phyloP scores from a whole-genome alignment of 2,329 filamentous ascomycete genomes.

The Alternaria gansuensis region DNA sequence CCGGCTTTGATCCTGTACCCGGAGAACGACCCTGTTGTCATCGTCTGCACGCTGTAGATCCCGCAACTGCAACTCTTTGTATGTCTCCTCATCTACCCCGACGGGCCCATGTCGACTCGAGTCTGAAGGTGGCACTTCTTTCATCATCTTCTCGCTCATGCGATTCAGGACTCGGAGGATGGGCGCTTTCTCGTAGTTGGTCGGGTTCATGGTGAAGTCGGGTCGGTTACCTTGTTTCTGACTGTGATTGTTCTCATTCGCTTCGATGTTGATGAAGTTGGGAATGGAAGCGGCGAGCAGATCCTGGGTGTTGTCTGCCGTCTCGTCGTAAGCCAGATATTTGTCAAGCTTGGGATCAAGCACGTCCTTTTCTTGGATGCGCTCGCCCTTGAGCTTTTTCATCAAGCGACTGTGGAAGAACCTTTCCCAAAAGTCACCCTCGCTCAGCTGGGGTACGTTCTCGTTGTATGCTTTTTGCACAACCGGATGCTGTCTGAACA shows the following conservation, averaged over 20 bases:
- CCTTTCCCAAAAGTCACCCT: slow-evolving; percentile 87
- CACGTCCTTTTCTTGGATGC: slow-evolving; percentile 78
- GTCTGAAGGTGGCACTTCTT: slow-evolving; percentile 82
- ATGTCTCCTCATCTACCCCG: slow-evolving; percentile 76
- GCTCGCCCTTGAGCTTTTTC: slow-evolving; percentile 91
- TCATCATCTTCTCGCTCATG: slow-evolving; percentile 92
- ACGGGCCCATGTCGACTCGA: slow-evolving; percentile 70
- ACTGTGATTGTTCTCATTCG: slow-evolving; percentile 94
- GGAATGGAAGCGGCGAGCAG: slow-evolving; percentile 73
- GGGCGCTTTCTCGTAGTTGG: slow-evolving; percentile 76
- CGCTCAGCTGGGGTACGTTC: slow-evolving; percentile 77
- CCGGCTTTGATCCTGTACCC: slow-evolving; percentile 84
- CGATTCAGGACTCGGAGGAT: slow-evolving; percentile 90
- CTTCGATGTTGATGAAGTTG: slow-evolving; percentile 89
- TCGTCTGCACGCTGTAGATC: slow-evolving; percentile 80
- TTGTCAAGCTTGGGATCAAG: slow-evolving; percentile 84
- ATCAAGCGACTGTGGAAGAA: slow-evolving; percentile 93
- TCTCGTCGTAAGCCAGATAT: slow-evolving; percentile 79
- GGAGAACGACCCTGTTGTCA: slow-evolving; percentile 81
- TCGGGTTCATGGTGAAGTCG: slow-evolving; percentile 87
- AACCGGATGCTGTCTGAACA: slow-evolving; percentile 91
- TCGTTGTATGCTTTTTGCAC: slow-evolving; percentile 93
- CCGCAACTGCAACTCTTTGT: slow-evolving; percentile 76
- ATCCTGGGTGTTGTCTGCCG: slow-evolving; percentile 55
- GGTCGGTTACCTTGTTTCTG: slow-evolving; percentile 86